Conservation (phyloP, 2,329 filamentous ascomycete genomes). For the Alternaria angustiovoidea region DNA sequence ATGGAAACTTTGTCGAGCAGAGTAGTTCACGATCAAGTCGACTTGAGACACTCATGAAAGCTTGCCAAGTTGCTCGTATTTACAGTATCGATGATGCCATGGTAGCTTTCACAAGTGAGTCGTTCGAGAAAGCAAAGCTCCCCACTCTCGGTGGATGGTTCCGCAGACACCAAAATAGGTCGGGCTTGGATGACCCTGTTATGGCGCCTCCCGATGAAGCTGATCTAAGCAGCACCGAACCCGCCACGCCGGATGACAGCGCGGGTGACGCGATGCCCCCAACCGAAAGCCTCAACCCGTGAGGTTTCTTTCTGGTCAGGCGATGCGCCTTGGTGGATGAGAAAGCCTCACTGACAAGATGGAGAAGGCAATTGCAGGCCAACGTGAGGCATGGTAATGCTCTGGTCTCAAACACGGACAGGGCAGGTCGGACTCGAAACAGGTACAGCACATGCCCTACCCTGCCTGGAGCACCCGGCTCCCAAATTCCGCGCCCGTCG, state of each 20-base stretch:
- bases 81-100: slow-evolving; percentile 4
- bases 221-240: slow-evolving; percentile 35
- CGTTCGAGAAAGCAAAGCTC: slow-evolving; percentile 1
- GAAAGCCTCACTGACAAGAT: slow-evolving; percentile 13
- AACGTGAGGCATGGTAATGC: slow-evolving; percentile 26
- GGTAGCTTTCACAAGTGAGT: slow-evolving; percentile 2
- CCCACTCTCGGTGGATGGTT: slow-evolving; percentile 22
- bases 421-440: slow-evolving; percentile 39
- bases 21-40: slow-evolving; percentile 4
- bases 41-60: slow-evolving; percentile 4
- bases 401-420: slow-evolving; percentile 37
- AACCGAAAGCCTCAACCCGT: slow-evolving; percentile 26
- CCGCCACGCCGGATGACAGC: slow-evolving; percentile 45
- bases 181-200: slow-evolving; percentile 26
- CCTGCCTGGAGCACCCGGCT: slow-evolving; percentile 35
- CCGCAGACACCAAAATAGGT: slow-evolving; percentile 37
- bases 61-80: background rate
- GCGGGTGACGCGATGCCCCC: slow-evolving; percentile 38
- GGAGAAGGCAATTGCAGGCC: slow-evolving; percentile 19
- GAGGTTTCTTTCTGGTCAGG: slow-evolving; percentile 28
- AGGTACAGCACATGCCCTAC: slow-evolving; percentile 40
- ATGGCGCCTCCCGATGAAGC: slow-evolving; percentile 38
- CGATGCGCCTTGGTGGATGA: slow-evolving; percentile 11
- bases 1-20: background rate
- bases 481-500: slow-evolving; percentile 39